These are phyloP conservation scores for Verticillium longisporum DNA, from an alignment of 2,329 filamentous ascomycete species.

Conservation along the genomic window DNA sequence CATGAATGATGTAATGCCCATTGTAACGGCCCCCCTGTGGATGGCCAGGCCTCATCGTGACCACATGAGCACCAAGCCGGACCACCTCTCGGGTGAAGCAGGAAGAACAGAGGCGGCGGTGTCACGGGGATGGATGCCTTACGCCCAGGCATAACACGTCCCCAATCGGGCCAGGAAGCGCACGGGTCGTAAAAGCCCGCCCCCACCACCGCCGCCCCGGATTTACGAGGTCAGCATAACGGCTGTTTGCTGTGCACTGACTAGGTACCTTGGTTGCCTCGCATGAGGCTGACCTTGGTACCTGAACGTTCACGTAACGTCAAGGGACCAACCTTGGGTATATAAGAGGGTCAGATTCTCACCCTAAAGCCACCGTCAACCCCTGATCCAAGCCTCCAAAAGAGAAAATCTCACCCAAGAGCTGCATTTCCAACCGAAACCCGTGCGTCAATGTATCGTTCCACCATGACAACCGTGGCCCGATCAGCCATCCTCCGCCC, in stretches of 20 bases:
- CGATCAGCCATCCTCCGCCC: too few species aligned
- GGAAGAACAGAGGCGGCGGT: not conserved
- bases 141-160: not conserved
- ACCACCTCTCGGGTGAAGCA: not conserved
- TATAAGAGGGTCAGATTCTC: too few species aligned
- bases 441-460: not conserved
- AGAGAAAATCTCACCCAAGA: not conserved
- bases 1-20: not conserved
- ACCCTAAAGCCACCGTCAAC: too few species aligned
- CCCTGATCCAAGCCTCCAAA: too few species aligned
- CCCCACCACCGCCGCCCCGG: not conserved
- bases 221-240: not conserved
- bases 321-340: too few species aligned
- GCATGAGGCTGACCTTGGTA: too few species aligned
- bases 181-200: not conserved
- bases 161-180: not conserved
- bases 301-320: too few species aligned
- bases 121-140: not conserved
- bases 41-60: not conserved
- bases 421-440: too few species aligned
- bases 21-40: not conserved
- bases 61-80: not conserved
- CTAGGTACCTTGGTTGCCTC: too few species aligned
- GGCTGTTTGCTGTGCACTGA: not conserved
- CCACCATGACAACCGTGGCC: not conserved